Conservation (phyloP, 768 basidiomycete species). For the Naganishia randhawae region DNA sequence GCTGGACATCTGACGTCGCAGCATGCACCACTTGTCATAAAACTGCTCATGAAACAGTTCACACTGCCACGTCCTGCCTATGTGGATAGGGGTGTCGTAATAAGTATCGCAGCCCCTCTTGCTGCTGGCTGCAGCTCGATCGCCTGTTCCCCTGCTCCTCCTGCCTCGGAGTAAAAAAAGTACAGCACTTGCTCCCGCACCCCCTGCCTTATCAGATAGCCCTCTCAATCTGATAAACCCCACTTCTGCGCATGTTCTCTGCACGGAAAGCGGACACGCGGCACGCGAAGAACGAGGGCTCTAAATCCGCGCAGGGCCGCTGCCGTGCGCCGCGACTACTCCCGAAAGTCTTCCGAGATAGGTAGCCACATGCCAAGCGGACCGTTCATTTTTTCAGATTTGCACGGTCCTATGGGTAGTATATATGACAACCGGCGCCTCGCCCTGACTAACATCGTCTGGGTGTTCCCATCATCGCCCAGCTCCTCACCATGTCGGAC, state of each 20-base stretch:
- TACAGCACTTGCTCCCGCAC: not conserved
- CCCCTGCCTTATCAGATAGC: slow-evolving; percentile 14
- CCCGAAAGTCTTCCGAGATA: not conserved
- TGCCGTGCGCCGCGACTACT: not conserved
- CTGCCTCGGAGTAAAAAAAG: not conserved
- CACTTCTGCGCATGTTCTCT: not conserved
- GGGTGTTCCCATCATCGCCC: no score
- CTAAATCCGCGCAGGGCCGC: not conserved
- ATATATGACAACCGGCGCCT: not conserved
- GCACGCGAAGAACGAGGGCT: not conserved
- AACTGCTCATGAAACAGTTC: no score
- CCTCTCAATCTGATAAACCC: slow-evolving; percentile 9
- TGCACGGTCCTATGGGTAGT: no score
- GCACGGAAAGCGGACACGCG: not conserved
- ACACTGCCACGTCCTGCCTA: no score
- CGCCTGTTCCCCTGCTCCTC: not conserved
- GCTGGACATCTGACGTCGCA: no score
- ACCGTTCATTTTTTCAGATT: not conserved
- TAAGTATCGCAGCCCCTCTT: not conserved
- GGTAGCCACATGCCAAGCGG: slow-evolving; percentile 2
- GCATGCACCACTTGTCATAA: no score
- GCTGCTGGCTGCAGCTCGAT: no score
- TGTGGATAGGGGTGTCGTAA: no score
- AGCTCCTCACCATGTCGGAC: not conserved
- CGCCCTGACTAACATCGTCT: not conserved